These are phyloP conservation scores for Eucalyptus cloeziana DNA, from an alignment of 345 rosid species.

Conservation along the genomic window DNA sequence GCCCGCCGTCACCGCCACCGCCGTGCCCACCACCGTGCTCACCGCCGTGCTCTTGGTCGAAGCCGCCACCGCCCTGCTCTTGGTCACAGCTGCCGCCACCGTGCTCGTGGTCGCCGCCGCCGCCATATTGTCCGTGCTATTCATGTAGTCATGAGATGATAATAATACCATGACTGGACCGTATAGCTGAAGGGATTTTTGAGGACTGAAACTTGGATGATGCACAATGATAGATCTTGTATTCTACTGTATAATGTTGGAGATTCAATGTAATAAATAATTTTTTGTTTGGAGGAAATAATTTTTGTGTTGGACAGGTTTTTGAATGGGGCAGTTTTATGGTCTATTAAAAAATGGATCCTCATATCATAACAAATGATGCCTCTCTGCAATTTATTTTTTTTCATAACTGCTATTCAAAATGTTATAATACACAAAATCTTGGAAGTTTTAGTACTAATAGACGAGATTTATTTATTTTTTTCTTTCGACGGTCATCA, in stretches of 20 bases:
- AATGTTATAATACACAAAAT: neutral
- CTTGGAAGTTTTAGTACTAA: neutral
- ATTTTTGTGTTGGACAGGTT: neutral
- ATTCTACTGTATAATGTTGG: neutral
- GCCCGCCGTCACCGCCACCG: rapidly evolving
- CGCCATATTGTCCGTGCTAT: neutral
- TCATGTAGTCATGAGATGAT: neutral
- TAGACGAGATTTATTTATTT: neutral
- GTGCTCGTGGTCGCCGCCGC: neutral
- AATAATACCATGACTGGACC: neutral
- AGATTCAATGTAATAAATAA: neutral
- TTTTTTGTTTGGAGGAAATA: neutral
- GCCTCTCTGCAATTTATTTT: too few species aligned
- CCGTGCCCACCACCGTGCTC: neutral
- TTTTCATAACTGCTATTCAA: neutral
- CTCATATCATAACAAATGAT: too few species aligned
- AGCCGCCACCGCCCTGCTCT: rapidly evolving
- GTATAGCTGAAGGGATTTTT: neutral
- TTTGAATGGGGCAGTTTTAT: neutral
- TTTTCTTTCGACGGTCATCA: neutral
- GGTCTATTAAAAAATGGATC: too few species aligned
- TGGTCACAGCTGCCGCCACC: neutral
- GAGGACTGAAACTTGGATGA: neutral
- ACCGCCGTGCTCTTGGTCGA: neutral
- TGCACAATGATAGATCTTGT: neutral